Percentiles rank a stretch among this genome's conserved stretches.
Conservation (phyloP, 169 alveolate species). For the Plasmodium coatneyi region DNA sequence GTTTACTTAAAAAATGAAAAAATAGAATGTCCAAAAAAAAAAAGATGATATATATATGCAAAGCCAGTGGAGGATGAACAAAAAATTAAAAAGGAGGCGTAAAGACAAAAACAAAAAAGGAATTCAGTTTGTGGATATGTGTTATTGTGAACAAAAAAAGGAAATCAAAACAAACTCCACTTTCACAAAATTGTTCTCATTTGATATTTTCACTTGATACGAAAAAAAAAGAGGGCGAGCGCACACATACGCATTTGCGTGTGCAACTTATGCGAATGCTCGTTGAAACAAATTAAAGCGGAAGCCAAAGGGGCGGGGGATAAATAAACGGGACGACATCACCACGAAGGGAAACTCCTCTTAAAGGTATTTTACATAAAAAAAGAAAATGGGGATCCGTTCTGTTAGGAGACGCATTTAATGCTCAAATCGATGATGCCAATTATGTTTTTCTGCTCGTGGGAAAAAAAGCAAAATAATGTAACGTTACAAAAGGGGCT, state of each 20-base stretch:
- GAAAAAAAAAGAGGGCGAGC: neutral
- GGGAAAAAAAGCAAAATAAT: slow-evolving; percentile 13
- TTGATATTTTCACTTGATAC: neutral
- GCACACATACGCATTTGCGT: neutral
- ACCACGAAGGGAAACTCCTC: slow-evolving; percentile 1
- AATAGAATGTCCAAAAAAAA: neutral
- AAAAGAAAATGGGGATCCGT: neutral
- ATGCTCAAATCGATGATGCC: slow-evolving; percentile 71
- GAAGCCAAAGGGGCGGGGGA: neutral
- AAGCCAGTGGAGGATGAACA: neutral
- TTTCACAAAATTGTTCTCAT: neutral
- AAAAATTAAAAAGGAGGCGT: neutral
- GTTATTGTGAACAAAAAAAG: neutral
- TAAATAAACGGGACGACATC: neutral
- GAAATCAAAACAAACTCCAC: neutral
- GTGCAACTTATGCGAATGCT: neutral
- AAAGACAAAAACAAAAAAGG: neutral
- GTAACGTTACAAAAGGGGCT: neutral
- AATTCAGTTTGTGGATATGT: neutral
- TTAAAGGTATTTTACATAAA: neutral
- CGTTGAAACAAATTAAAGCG: neutral
- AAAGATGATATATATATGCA: neutral
- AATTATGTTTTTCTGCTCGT: slow-evolving; percentile 32
- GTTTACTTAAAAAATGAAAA: neutral
- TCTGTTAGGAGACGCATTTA: slow-evolving; percentile 22